Conservation (phyloP, 2,329 filamentous ascomycete genomes). For the Monascus ruber region DNA sequence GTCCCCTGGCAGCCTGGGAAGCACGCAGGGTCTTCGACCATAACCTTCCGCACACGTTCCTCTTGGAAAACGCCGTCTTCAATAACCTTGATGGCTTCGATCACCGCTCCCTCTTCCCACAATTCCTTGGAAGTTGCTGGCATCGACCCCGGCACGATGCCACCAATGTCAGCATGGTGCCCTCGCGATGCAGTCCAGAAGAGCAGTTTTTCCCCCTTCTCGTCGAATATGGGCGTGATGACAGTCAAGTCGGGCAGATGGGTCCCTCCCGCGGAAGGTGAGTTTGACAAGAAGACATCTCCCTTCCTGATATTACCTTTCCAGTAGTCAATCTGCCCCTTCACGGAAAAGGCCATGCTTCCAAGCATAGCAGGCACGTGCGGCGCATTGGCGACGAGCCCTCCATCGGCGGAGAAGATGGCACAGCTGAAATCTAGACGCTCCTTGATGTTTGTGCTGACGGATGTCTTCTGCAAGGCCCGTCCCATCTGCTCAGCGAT, state of each 20-base stretch:
- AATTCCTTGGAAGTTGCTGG: constrained; percentile 40
- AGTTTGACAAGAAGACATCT: constrained; percentile 68
- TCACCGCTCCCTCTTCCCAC: constrained; percentile 45
- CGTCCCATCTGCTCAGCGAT: constrained; percentile 78
- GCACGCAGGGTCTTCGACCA: constrained; percentile 59
- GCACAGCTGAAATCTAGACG: constrained; percentile 72
- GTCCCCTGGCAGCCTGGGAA: constrained; percentile 65
- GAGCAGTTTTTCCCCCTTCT: constrained; percentile 52
- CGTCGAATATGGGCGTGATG: constrained; percentile 62
- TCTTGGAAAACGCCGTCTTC: constrained; percentile 64
- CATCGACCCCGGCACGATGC: constrained; percentile 68
- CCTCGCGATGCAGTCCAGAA: constrained; percentile 68
- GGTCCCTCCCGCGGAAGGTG: constrained; percentile 72
- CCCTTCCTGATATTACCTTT: constrained; percentile 59
- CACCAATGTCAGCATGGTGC: constrained; percentile 70
- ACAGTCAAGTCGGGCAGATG: constrained; percentile 71
- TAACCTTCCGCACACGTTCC: constrained; percentile 54
- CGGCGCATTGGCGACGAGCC: constrained; percentile 55
- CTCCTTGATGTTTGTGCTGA: constrained; percentile 76
- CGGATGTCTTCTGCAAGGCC: constrained; percentile 61
- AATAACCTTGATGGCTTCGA: constrained; percentile 55
- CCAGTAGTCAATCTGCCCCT: constrained; percentile 64
- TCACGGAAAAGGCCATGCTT: constrained; percentile 69
- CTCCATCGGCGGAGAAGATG: constrained; percentile 61
- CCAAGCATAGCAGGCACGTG: constrained; percentile 70